Base-by-base conservation (phyloP, 768 basidiomycete species). In the Royoungia palumana region DNA sequence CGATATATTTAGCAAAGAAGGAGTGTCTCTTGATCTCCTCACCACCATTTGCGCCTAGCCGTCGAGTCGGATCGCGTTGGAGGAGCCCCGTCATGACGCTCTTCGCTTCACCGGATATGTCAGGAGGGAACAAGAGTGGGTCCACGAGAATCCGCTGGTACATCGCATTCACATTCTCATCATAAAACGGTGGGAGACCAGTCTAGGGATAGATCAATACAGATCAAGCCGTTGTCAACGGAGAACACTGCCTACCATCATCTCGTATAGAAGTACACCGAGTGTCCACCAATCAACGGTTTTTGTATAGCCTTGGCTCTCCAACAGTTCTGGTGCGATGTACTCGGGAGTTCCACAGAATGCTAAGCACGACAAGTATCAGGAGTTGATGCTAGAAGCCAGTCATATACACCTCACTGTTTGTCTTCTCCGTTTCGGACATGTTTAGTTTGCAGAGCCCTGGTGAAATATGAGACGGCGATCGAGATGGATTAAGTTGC, bases 251-350 rank as follows among this genome's bases (percentile, higher is more conserved):
- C 53, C 41, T 46, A 85, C 88, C 89, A 91, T 90, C 89, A 97
- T 95, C 72, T 99, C 95, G 62, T 92, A 98, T 37, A 98, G 77
- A 45, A 99, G 77, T 17, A 98, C 94, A 30, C 95, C 96, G 5
- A 97, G 76, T 1, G 95, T 98, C 95, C 91, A 94, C 95, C 95
- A 99, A 62, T 99, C 95, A 14, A 99, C 96, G 0, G 95, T 96
- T 63, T 94, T 94, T 5, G 93, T 95, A 71, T 99, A 97, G 2
- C 96, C 95, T 61, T 92, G 89, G 53, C 89, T 96, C 65, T 94
- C 92, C 54, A 99, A 80, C 32, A 99, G 80, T 66, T 99, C 95
- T 0, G 95, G 95, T 8, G 94, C 94, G 60, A 98, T 98, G 70
- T 98, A 98, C 67, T 99, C 95, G 2, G 95, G 95, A 6, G 95